phyloP scores from a whole-genome alignment of 768 basidiomycete species.

The Tricholoma saponaceum region DNA sequence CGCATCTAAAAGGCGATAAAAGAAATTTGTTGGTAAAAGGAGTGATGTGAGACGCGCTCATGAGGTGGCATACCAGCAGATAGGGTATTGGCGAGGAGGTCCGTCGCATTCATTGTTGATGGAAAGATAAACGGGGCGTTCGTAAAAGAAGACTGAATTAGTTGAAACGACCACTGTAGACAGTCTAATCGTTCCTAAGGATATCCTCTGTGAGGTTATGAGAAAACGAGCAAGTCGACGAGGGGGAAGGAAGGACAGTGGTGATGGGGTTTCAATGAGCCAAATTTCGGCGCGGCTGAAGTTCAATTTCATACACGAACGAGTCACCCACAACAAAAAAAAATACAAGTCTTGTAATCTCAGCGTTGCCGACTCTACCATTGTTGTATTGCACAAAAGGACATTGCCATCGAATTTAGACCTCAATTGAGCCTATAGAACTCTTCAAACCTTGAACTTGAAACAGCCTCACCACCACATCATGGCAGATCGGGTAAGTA shows the following conservation, averaged over 20 bases:
- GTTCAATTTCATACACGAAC: conserved; percentile 22
- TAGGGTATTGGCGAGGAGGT: conserved; percentile 89
- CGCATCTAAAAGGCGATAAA: conserved; percentile 53
- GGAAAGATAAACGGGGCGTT: conserved; percentile 8
- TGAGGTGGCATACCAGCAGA: conserved; percentile 67
- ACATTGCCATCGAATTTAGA: not conserved
- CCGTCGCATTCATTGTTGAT: conserved; percentile 81
- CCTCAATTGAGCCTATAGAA: not conserved
- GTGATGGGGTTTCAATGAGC: conserved; percentile 11
- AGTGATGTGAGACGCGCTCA: conserved; percentile 25
- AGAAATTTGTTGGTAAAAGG: conserved; percentile 17
- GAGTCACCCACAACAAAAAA: conserved; percentile 11
- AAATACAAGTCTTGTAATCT: not conserved
- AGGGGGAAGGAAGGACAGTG: conserved; percentile 6
- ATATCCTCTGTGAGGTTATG: conserved; percentile 1
- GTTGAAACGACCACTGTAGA: not conserved
- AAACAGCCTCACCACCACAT: conserved; percentile 12
- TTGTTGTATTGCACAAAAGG: not conserved
- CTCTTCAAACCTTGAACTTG: not conserved
- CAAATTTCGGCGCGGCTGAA: conserved; percentile 11
- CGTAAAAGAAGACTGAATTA: conserved; percentile 8
- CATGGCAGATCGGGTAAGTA: conserved; percentile 64
- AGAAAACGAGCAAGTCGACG: conserved; percentile 3
- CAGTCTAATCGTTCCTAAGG: conserved; percentile 1
- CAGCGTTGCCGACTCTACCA: not conserved